These are phyloP conservation scores for Bretschneidera sinensis DNA, from an alignment of 345 rosid genomes.

Conservation along the genomic window DNA sequence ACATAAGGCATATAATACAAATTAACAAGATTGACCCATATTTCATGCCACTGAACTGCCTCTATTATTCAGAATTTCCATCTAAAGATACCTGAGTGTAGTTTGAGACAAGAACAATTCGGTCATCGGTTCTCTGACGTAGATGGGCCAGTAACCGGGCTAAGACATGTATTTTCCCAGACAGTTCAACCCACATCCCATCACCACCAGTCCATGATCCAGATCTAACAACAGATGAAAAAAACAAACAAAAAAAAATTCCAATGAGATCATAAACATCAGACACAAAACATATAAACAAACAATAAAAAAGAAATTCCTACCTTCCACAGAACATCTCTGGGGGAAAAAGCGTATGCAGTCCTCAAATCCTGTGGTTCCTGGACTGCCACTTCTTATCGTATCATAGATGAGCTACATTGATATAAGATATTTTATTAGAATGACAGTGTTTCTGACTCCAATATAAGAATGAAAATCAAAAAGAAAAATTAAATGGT, in stretches of 20 bases:
- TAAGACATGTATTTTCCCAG: constrained; percentile 97
- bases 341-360: constrained; percentile 81
- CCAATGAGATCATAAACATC: too few species aligned
- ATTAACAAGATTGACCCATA: constrained; percentile 8
- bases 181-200: constrained; percentile 97
- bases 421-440: constrained; percentile 11
- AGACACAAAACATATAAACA: neutral
- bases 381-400: constrained; percentile 62
- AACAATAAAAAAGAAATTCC: constrained; percentile 16
- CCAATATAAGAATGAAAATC: neutral
- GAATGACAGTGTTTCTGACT: neutral
- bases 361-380: constrained; percentile 85
- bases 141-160: constrained; percentile 84
- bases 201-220: constrained; percentile 95
- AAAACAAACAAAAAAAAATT: constrained; percentile 16
- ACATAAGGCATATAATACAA: neutral
- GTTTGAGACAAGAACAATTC: constrained; percentile 96
- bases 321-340: constrained; percentile 97
- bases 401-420: constrained; percentile 95
- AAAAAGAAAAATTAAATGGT: neutral
- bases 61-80: constrained; percentile 1
- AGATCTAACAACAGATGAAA: constrained; percentile 45
- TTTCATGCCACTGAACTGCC: neutral
- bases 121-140: constrained; percentile 76
- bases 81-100: constrained; percentile 72